These are phyloP conservation scores for Paramecium caudatum DNA, from an alignment of 73 alveolate species.

Conservation along the genomic window DNA sequence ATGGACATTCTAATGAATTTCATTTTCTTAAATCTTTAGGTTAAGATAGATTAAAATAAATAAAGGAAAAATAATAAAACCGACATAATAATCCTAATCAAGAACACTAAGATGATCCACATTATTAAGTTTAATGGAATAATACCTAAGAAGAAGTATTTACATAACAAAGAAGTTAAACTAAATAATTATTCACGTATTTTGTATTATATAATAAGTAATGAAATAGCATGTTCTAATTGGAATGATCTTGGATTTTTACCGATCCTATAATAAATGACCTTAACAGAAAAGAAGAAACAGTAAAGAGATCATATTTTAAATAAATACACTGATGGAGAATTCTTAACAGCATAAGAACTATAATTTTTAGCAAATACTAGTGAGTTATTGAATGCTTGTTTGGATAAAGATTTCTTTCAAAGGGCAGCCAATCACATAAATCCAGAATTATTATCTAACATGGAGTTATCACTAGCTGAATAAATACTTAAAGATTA, in stretches of 20 bases:
- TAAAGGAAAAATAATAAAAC: not conserved
- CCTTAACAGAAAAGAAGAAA: slow-evolving; percentile 63
- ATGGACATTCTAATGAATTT: slow-evolving; percentile 71
- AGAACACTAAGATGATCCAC: not conserved
- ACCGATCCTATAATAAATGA: slow-evolving; percentile 64
- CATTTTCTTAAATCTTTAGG: slow-evolving; percentile 70
- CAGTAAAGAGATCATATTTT: slow-evolving; percentile 70
- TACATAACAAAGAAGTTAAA: slow-evolving; percentile 64
- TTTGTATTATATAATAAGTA: not conserved
- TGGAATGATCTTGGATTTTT: slow-evolving; percentile 76
- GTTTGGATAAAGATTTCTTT: slow-evolving; percentile 74
- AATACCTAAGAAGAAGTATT: slow-evolving; percentile 26
- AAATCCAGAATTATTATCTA: slow-evolving; percentile 38
- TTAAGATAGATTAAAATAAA: slow-evolving; percentile 47
- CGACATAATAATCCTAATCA: not conserved
- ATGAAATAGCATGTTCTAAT: slow-evolving; percentile 69
- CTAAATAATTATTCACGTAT: slow-evolving; percentile 68
- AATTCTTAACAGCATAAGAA: slow-evolving; percentile 72
- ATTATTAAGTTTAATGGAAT: slow-evolving; percentile 43
- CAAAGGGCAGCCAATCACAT: slow-evolving; percentile 68
- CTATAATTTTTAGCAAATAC: slow-evolving; percentile 74
- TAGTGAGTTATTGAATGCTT: slow-evolving; percentile 74
- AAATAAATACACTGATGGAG: slow-evolving; percentile 74
- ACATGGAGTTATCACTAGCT: slow-evolving; percentile 72
- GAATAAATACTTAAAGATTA: slow-evolving; percentile 65